Evolutionary conservation across 2,329 filamentous ascomycete genomes (phyloP).

Genomic region (Epichloe bromicola): DNA sequence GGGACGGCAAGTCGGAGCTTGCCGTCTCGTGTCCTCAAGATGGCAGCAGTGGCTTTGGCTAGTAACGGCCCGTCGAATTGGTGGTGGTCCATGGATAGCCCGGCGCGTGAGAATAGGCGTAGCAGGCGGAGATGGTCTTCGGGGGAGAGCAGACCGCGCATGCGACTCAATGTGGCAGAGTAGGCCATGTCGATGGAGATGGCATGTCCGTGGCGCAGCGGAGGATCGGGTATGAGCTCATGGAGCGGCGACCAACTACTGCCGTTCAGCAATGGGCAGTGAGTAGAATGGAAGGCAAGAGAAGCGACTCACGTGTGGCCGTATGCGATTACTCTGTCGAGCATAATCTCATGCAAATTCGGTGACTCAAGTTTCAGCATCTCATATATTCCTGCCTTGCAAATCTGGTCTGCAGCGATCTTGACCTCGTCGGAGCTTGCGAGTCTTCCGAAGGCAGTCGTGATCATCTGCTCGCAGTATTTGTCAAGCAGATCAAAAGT

Average conservation of each 20-base stretch:
- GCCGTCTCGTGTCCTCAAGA: slow-evolving; percentile 59
- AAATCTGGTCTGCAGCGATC: slow-evolving; percentile 48
- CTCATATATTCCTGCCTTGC: slow-evolving; percentile 55
- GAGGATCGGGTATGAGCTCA: slow-evolving; percentile 54
- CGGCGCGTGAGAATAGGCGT: slow-evolving; percentile 56
- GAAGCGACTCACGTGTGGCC: slow-evolving; percentile 45
- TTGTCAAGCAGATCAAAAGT: slow-evolving; percentile 57
- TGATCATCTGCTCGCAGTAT: slow-evolving; percentile 55
- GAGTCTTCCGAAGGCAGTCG: slow-evolving; percentile 48
- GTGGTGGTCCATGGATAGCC: slow-evolving; percentile 58
- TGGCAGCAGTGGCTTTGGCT: slow-evolving; percentile 52
- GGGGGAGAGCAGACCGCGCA: slow-evolving; percentile 47
- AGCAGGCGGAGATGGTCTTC: slow-evolving; percentile 49
- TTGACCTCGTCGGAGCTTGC: slow-evolving; percentile 30
- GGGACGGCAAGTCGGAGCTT: slow-evolving; percentile 56
- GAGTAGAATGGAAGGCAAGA: too few relatives aligned
- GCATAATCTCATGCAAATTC: slow-evolving; percentile 59
- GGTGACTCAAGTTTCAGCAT: slow-evolving; percentile 64
- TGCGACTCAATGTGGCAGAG: slow-evolving; percentile 53
- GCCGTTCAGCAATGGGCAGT: not conserved
- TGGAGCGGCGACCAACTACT: slow-evolving; percentile 56
- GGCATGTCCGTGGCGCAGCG: slow-evolving; percentile 59
- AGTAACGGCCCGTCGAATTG: slow-evolving; percentile 54
- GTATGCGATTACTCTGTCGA: slow-evolving; percentile 61
- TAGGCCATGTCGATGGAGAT: slow-evolving; percentile 69